phyloP scores from a whole-genome alignment of 495 filamentous ascomycete genomes.

The Astrothelium macrocarpum region DNA sequence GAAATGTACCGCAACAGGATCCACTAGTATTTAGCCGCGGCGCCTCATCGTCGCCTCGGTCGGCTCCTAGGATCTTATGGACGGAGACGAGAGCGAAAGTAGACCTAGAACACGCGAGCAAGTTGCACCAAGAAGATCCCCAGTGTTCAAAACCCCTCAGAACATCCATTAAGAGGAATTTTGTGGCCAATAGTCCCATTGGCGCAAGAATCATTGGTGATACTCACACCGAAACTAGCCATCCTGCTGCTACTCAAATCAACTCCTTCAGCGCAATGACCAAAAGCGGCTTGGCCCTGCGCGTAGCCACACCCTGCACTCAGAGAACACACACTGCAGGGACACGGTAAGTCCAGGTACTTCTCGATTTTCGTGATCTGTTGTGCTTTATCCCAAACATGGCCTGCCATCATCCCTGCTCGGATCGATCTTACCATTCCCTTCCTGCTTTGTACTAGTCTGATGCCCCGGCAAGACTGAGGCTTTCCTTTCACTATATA shows the following conservation, averaged over 20 bases:
- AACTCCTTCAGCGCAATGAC: neutral
- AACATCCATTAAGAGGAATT: neutral
- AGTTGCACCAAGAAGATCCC: neutral
- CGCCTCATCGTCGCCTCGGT: neutral
- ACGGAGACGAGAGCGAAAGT: neutral
- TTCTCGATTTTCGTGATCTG: constrained; percentile 3
- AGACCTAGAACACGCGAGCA: neutral
- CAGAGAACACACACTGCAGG: neutral
- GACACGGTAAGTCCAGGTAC: neutral
- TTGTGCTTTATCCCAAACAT: neutral
- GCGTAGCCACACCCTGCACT: neutral
- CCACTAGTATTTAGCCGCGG: neutral
- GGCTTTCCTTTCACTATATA: neutral
- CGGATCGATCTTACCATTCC: neutral
- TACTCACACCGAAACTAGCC: neutral
- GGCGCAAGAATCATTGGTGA: neutral
- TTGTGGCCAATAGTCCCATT: neutral
- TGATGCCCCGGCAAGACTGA: neutral
- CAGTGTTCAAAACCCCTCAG: neutral
- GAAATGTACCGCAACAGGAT: neutral
- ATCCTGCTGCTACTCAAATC: neutral
- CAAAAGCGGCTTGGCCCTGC: neutral
- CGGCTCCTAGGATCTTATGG: neutral
- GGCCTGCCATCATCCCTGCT: neutral
- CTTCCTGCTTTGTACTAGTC: neutral